Evolutionary conservation across 139 green algal species (phyloP).

Genomic region (Chlorella sp.): DNA sequence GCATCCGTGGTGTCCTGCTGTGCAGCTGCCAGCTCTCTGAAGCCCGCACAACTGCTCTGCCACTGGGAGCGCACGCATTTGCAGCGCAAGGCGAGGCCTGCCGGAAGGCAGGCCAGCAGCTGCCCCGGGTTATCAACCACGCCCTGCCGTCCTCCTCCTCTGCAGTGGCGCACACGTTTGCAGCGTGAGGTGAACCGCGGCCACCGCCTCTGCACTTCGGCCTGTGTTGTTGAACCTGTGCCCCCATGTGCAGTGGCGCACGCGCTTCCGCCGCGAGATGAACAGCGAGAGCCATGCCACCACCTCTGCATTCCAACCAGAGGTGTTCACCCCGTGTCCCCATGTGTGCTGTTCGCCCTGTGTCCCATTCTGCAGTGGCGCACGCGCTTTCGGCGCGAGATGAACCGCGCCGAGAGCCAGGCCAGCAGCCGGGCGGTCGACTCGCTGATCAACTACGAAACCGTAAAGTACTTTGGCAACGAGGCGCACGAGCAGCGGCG

Average conservation of each 20-base stretch:
- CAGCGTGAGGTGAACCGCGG: too few species aligned
- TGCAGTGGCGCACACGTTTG: not conserved
- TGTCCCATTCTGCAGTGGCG: conserved; percentile 68
- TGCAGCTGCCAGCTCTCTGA: too few species aligned
- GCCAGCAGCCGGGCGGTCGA: conserved; percentile 81
- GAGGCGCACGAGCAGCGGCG: conserved; percentile 82
- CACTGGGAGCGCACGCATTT: too few species aligned
- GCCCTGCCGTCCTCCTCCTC: too few species aligned
- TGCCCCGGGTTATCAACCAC: too few species aligned
- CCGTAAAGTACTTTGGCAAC: conserved; percentile 93
- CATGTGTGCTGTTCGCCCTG: not conserved
- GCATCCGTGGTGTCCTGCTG: too few species aligned
- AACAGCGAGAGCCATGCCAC: conserved; percentile 83
- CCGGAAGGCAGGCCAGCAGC: too few species aligned
- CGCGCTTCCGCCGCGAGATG: conserved; percentile 85
- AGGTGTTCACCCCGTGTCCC: not conserved
- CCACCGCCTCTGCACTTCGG: too few species aligned
- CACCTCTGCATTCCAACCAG: conserved; percentile 1
- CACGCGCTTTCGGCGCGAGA: conserved; percentile 84
- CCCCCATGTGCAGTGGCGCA: conserved; percentile 77
- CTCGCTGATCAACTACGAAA: conserved; percentile 98
- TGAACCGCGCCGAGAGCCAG: conserved; percentile 86
- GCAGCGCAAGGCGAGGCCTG: too few species aligned
- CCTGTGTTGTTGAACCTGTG: too few species aligned
- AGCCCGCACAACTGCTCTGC: too few species aligned